Conservation (phyloP, 2,329 filamentous ascomycete species). For the Diaporthe destruens region DNA sequence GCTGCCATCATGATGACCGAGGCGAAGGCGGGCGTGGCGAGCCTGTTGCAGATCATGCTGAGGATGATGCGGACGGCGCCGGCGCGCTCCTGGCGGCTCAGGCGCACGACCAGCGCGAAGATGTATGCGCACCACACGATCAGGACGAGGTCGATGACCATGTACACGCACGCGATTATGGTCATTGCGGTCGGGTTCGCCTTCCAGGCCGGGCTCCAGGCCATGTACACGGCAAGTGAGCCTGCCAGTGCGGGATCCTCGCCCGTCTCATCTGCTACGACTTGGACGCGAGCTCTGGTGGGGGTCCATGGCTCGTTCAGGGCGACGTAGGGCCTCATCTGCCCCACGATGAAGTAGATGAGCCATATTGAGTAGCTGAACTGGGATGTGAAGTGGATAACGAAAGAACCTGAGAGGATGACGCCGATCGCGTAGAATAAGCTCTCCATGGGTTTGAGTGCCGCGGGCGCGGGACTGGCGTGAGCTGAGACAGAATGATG, state of each 20-base stretch:
- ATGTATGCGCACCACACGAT: not conserved
- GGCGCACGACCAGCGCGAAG: not conserved
- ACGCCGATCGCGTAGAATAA: conserved; percentile 13
- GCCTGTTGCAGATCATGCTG: not conserved
- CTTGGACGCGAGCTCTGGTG: too few species aligned
- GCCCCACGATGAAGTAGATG: not conserved
- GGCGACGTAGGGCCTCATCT: conserved; percentile 1
- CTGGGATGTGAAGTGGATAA: not conserved
- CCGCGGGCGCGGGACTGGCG: too few species aligned
- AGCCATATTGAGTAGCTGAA: conserved; percentile 12
- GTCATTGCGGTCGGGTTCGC: not conserved
- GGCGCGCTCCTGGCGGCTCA: not conserved
- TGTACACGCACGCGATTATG: not conserved
- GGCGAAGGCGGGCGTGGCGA: conserved; percentile 19
- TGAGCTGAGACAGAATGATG: too few species aligned
- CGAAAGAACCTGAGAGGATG: not conserved
- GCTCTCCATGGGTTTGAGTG: not conserved
- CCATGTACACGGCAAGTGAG: not conserved
- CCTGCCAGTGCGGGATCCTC: too few species aligned
- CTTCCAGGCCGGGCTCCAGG: not conserved
- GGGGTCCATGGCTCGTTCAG: not conserved
- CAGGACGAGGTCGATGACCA: not conserved
- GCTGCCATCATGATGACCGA: not conserved
- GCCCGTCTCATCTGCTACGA: too few species aligned
- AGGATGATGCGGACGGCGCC: conserved; percentile 1